These are phyloP conservation scores for Phialemonium atrogriseum DNA, from an alignment of 2,329 filamentous ascomycete genomes.

Conservation along the genomic window DNA sequence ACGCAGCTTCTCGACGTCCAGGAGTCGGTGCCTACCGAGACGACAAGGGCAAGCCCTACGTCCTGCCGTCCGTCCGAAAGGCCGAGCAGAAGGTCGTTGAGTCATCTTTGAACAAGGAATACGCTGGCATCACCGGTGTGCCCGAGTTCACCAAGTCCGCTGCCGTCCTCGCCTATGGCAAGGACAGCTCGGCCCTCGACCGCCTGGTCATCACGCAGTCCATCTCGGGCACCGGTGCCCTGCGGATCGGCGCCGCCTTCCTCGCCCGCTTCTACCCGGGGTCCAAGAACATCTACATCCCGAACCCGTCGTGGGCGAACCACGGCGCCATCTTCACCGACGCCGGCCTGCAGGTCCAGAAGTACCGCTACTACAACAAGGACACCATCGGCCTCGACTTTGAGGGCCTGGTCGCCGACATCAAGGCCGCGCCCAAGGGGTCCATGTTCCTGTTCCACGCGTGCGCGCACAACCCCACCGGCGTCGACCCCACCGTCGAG, in stretches of 20 bases:
- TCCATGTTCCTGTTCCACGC: conserved; percentile 93
- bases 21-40: conserved; percentile 97
- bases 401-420: conserved; percentile 81
- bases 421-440: conserved; percentile 78
- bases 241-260: conserved; percentile 92
- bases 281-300: conserved; percentile 94
- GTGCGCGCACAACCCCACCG: conserved; percentile 96
- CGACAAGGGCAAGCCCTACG: conserved; percentile 95
- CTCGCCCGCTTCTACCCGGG: conserved; percentile 84
- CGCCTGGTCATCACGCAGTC: conserved; percentile 91
- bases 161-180: conserved; percentile 82
- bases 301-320: conserved; percentile 95
- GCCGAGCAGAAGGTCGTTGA: conserved; percentile 83
- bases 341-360: conserved; percentile 80
- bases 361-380: conserved; percentile 99
- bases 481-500: conserved; percentile 83
- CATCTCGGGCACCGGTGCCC: conserved; percentile 94
- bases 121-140: conserved; percentile 93
- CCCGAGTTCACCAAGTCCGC: conserved; percentile 90
- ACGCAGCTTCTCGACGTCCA: conserved; percentile 21
- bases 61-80: conserved; percentile 83
- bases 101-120: conserved; percentile 85
- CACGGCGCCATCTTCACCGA: conserved; percentile 95
- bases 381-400: conserved; percentile 97
- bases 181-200: conserved; percentile 65